Evolutionary conservation across 2,329 filamentous ascomycete species (phyloP).

Genomic region (Trichophyton simii): DNA sequence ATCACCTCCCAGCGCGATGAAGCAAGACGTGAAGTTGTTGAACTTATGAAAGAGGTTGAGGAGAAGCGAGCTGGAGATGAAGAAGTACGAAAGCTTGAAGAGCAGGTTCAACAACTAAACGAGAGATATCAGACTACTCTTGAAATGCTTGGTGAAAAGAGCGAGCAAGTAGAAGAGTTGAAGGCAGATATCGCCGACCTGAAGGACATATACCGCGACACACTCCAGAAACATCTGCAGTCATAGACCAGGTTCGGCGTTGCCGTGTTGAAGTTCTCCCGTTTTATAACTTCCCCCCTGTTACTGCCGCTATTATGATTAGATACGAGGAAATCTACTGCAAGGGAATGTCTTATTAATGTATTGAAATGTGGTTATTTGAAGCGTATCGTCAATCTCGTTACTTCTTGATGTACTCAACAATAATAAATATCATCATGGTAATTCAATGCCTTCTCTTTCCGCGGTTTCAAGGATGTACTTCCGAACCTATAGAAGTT

Average conservation of each 20-base stretch:
- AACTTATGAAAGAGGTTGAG: slow-evolving; percentile 77
- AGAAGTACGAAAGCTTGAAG: slow-evolving; percentile 53
- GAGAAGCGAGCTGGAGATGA: slow-evolving; percentile 48
- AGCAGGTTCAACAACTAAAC: slow-evolving; percentile 55
- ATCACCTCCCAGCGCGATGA: slow-evolving; percentile 81
- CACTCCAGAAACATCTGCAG: slow-evolving; percentile 74
- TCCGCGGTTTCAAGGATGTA: slow-evolving; percentile 71
- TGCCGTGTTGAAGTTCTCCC: background rate
- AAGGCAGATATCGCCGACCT: slow-evolving; percentile 79
- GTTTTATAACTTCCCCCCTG: background rate
- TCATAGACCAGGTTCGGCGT: slow-evolving; percentile 26
- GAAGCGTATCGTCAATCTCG: background rate
- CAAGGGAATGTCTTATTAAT: background rate
- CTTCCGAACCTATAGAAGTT: slow-evolving; percentile 46
- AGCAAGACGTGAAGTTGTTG: slow-evolving; percentile 79
- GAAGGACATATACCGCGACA: slow-evolving; percentile 89
- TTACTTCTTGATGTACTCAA: background rate
- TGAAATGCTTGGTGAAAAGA: slow-evolving; percentile 94
- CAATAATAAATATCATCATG: background rate
- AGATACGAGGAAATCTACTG: background rate
- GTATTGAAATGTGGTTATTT: background rate
- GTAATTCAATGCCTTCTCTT: slow-evolving; percentile 66
- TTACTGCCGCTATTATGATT: background rate
- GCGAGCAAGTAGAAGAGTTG: slow-evolving; percentile 84
- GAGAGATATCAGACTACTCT: slow-evolving; percentile 78